Evolutionary conservation across 2,329 filamentous ascomycete genomes (phyloP).

Genomic region (Thermoascus crustaceus): DNA sequence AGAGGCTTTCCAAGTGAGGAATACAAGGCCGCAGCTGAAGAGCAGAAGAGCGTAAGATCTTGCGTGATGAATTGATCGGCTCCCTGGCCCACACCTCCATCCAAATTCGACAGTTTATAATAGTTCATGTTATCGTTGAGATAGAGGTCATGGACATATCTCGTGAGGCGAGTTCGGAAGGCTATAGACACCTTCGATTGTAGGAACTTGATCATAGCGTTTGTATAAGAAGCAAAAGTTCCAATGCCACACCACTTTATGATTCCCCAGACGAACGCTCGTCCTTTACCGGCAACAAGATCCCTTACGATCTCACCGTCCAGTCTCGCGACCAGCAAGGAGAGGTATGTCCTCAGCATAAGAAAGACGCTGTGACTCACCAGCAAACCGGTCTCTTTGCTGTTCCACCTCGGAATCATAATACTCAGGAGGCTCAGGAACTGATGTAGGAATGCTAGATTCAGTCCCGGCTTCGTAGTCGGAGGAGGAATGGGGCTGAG

Average conservation of each 20-base stretch:
- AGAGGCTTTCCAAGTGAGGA: slow-evolving; percentile 96
- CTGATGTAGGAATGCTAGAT: slow-evolving; percentile 92
- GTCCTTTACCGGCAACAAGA: slow-evolving; percentile 88
- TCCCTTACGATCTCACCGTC: slow-evolving; percentile 96
- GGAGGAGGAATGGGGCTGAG: slow-evolving; percentile 65
- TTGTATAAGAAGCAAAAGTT: slow-evolving; percentile 89
- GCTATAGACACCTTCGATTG: slow-evolving; percentile 98
- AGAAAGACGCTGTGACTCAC: slow-evolving; percentile 84
- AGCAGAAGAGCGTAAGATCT: slow-evolving; percentile 91
- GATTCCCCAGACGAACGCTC: slow-evolving; percentile 78
- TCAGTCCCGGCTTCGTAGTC: slow-evolving; percentile 87
- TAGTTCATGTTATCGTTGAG: slow-evolving; percentile 92
- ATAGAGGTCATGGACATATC: slow-evolving; percentile 96
- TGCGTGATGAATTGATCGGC: slow-evolving; percentile 98
- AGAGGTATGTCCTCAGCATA: slow-evolving; percentile 87
- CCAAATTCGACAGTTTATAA: slow-evolving; percentile 87
- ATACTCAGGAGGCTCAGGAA: slow-evolving; percentile 94
- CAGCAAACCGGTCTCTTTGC: slow-evolving; percentile 87
- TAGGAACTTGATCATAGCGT: slow-evolving; percentile 97
- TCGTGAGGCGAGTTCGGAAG: slow-evolving; percentile 85
- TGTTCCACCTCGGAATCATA: slow-evolving; percentile 91
- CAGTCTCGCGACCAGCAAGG: slow-evolving; percentile 80
- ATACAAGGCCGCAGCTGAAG: slow-evolving; percentile 83
- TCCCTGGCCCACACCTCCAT: slow-evolving; percentile 83
- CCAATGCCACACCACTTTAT: slow-evolving; percentile 93